Base-by-base conservation (phyloP, 345 rosid species). In the Brassica incana region DNA sequence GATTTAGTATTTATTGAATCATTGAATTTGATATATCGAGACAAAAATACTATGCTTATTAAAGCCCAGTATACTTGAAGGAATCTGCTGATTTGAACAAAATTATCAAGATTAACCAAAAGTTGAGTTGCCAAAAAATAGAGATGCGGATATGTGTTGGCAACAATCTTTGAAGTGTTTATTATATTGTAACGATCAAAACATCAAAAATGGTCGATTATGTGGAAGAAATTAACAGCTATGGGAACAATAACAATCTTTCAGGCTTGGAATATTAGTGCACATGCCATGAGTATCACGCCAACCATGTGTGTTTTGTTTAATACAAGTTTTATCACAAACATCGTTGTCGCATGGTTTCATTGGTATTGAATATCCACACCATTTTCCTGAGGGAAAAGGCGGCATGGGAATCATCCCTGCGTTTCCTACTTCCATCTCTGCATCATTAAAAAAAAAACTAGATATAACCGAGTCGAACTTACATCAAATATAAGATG, bases 161-260 rank as follows among this genome's bases (percentile, higher is more conserved):
- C 2, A 52, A n/a, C 18, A 8, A 52, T 52, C 7, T 12, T 1
- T 48, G 54, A 48, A 52, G 58, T 52, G 58, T 52, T 52, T 52
- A 52, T 15, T 52, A 50, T n/a, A 52, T 52, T 52, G 18, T 52
- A 48, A 52, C 58, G 15, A 1, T 52, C 20, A n/a, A n/a, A 52
- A 52, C 20, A n/a, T 2, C 1, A 52, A 52, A n/a, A 52, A n/a
- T 5, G 18, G 18, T 52, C 5, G 58, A 14, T 52, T 52, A 5
- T 5, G 58, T 52, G 58, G n/a, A 52, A 52, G 18, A 52, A 52
- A n/a, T 54, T 65, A 72, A 65, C 81, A 78, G 12, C 64, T 16
- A 65, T 72, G 81, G 50, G 3, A 0, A 78, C 81, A 78, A 29
- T 65, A 78, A 72, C 73, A 78, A 40, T 72, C 77, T 10, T 72